Evolutionary conservation across 345 rosid genomes (phyloP), one percentile per base, ranked within the genome.

Genomic region (Alliaria petiolata): DNA sequence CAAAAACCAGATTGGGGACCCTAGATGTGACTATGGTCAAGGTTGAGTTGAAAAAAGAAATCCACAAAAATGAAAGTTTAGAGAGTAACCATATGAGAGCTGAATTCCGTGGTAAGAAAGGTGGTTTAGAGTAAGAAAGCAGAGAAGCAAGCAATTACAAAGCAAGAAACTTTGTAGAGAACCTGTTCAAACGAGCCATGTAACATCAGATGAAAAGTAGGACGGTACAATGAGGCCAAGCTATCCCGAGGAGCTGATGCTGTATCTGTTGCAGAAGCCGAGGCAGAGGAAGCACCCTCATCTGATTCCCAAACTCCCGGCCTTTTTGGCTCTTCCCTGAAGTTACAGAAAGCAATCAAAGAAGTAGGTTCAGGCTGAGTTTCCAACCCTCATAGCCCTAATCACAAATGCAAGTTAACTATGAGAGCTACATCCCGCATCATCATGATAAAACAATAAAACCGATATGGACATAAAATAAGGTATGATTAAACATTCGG

Each of bases 141-240:
- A 25, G 36, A 39, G n/a, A n/a, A n/a, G n/a, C 6, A 39, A 38
- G 20, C 50, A 50, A 57, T 40, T 7, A 34, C 30, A 16, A 16
- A 20, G 36, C n/a, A 63, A 28, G 46, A 56, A 33, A 33, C 36
- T 35, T 45, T 17, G 65, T 65, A 17, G 36, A 60, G 26, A 42
- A 87, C 97, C 93, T 90, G 87, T 74, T 95, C 99, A 79, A 95
- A 95, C 8, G 99, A 83, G 43, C 99, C 98, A 2, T 80, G 86
- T 67, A 78, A 85, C 96, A 95, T 90, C 64, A 95, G 70, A 76
- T 85, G 89, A 64, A 87, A 87, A 31, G 99, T 98, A 75, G 98
- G 98, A 10, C 98, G 92, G 52, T 92, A 95, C 50, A 95, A 81
- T n/a, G 98, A 83, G 68, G 99, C 98, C 74, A 95, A 87, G 83